Conservation (phyloP, 2,329 filamentous ascomycete species). For the Aspergillus sp. region DNA sequence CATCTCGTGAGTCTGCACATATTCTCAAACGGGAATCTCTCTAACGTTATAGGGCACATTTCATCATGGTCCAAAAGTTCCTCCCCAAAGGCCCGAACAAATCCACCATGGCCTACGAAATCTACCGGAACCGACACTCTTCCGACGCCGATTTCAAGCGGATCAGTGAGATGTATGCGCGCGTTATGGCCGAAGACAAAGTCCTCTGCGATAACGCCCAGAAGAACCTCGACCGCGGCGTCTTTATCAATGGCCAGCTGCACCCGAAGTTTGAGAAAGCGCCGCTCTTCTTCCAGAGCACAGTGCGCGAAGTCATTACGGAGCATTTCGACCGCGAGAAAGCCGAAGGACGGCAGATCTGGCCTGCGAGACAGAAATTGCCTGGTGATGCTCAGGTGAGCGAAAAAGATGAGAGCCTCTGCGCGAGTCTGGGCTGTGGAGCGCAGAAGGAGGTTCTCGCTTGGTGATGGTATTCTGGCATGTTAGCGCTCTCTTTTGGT, state of each 20-base stretch:
- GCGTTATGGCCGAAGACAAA: slow-evolving; percentile 64
- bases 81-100: slow-evolving; percentile 52
- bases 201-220: slow-evolving; percentile 59
- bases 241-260: slow-evolving; percentile 62
- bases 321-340: slow-evolving; percentile 49
- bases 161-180: slow-evolving; percentile 60
- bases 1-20: slow-evolving; percentile 21
- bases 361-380: slow-evolving; percentile 40
- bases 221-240: slow-evolving; percentile 59
- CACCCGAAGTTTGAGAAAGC: slow-evolving; percentile 61
- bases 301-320: slow-evolving; percentile 47
- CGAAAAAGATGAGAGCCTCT: slow-evolving; percentile 26
- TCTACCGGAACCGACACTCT: slow-evolving; percentile 60
- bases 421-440: slow-evolving; percentile 21
- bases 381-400: slow-evolving; percentile 11
- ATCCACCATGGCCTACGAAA: slow-evolving; percentile 60
- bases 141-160: slow-evolving; percentile 56
- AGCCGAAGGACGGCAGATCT: slow-evolving; percentile 47
- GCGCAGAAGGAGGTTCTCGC: slow-evolving; percentile 21
- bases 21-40: not conserved
- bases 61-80: slow-evolving; percentile 63
- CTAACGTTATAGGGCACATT: slow-evolving; percentile 48
- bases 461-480: slow-evolving; percentile 18
- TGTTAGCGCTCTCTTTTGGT: not conserved
- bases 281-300: slow-evolving; percentile 55